Conservation (phyloP, 805 yeast genomes). For the Candida boidinii region DNA sequence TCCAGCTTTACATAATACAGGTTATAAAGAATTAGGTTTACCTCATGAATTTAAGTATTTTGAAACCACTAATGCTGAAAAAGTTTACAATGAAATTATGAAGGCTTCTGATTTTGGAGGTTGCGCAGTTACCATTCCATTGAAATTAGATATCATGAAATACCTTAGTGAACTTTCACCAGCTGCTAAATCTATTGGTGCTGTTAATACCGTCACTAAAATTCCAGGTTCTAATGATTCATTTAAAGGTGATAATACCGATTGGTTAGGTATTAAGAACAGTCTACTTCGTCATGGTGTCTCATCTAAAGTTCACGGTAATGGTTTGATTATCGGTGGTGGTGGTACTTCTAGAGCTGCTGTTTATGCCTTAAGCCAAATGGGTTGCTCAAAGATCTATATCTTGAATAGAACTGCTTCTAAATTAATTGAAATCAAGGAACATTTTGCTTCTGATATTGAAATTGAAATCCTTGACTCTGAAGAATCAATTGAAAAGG, state of each 20-base stretch:
- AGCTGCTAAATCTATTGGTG: constrained; percentile 83
- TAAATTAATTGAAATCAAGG: constrained; percentile 51
- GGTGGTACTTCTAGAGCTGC: constrained; percentile 99
- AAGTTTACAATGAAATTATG: constrained; percentile 45
- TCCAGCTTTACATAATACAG: constrained; percentile 78
- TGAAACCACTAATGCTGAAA: constrained; percentile 57
- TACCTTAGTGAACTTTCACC: constrained; percentile 57
- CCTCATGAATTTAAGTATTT: constrained; percentile 63
- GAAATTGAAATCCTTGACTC: constrained; percentile 51
- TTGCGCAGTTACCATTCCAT: constrained; percentile 90
- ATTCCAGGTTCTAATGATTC: constrained; percentile 42
- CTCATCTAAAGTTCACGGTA: constrained; percentile 29
- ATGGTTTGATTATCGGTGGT: constrained; percentile 86
- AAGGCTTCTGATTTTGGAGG: constrained; percentile 67
- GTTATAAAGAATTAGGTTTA: constrained; percentile 64
- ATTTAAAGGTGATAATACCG: constrained; percentile 84
- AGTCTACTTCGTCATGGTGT: constrained; percentile 61
- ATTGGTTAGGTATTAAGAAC: constrained; percentile 81
- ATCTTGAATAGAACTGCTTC: constrained; percentile 72
- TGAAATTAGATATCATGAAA: constrained; percentile 73
- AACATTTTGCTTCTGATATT: constrained; percentile 48
- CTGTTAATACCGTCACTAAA: constrained; percentile 90
- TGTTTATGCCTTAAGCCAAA: constrained; percentile 65
- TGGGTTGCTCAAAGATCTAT: constrained; percentile 74
- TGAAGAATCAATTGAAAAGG: constrained; percentile 33